These are phyloP conservation scores for Boletus mariae DNA, from an alignment of 1,284 basidiomycete genomes.

Conservation along the genomic window DNA sequence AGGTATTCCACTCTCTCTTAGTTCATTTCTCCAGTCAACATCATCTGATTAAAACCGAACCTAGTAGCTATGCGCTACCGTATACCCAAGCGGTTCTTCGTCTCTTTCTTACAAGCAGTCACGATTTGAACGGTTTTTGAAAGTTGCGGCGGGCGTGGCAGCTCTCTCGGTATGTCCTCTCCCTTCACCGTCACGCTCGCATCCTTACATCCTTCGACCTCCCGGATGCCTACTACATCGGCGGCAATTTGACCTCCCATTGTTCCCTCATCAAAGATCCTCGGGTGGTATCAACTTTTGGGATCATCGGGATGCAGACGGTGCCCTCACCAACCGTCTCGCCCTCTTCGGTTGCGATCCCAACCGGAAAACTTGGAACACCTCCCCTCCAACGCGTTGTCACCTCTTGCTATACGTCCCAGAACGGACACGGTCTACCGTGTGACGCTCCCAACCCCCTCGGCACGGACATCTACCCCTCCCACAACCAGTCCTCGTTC, in stretches of 20 bases:
- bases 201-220: conserved; percentile 41
- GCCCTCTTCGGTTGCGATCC: too few species aligned
- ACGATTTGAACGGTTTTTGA: not conserved
- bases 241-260: conserved; percentile 42
- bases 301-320: conserved; percentile 32
- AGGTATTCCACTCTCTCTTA: too few species aligned
- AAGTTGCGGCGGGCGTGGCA: not conserved
- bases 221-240: conserved; percentile 46
- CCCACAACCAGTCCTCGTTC: too few species aligned
- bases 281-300: conserved; percentile 14
- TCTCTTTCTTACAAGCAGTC: too few species aligned
- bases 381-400: too few species aligned
- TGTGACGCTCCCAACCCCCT: too few species aligned
- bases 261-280: conserved; percentile 42
- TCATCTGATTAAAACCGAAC: too few species aligned
- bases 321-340: conserved; percentile 17
- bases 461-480: conserved; percentile 33
- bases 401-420: too few species aligned
- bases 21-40: too few species aligned
- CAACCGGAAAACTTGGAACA: conserved; percentile 19
- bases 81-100: too few species aligned
- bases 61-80: too few species aligned
- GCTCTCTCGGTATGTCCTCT: conserved; percentile 17
- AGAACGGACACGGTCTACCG: not conserved
- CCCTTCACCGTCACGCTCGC: not conserved